These are phyloP conservation scores for Zopfochytrium polystomum DNA, from an alignment of 371 early-diverging fungal species.

Conservation along the genomic window DNA sequence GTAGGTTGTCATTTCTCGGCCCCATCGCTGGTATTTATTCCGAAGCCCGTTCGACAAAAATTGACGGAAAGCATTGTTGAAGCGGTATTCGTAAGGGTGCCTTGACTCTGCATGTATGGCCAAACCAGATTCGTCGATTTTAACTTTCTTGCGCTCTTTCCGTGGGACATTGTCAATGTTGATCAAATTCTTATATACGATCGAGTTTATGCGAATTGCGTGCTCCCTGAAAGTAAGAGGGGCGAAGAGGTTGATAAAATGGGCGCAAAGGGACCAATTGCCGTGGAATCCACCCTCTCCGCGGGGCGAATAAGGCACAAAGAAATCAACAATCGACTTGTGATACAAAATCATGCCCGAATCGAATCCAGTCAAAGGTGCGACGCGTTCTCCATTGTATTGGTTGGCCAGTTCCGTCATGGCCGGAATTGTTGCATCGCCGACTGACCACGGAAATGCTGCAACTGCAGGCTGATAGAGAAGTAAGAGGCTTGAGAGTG, in stretches of 20 bases:
- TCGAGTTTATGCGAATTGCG: conserved; percentile 27
- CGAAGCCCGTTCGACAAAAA: conserved; percentile 21
- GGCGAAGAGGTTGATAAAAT: conserved; percentile 31
- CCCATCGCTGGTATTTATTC: conserved; percentile 14
- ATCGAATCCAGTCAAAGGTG: conserved; percentile 36
- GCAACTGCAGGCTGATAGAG: conserved; percentile 29
- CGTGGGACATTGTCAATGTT: conserved; percentile 29
- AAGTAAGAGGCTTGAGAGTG: conserved; percentile 14
- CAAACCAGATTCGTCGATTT: conserved; percentile 15
- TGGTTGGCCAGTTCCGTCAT: conserved; percentile 14
- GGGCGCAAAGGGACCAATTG: conserved; percentile 35
- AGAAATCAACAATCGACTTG: conserved; percentile 31
- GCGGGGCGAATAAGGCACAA: conserved; percentile 34
- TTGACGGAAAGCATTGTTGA: conserved; percentile 13
- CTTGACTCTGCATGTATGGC: conserved; percentile 28
- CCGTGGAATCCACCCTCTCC: conserved; percentile 36
- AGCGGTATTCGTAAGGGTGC: conserved; percentile 30
- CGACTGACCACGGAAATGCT: conserved; percentile 36
- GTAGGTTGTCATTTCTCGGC: conserved; percentile 10
- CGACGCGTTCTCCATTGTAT: conserved; percentile 19
- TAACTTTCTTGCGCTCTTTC: conserved; percentile 14
- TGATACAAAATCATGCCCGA: conserved; percentile 37
- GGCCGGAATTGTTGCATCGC: conserved; percentile 17
- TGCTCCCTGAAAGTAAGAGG: conserved; percentile 21
- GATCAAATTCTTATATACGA: conserved; percentile 28